phyloP scores from a whole-genome alignment of 805 yeast species.

The Wickerhamomyces pijperi region DNA sequence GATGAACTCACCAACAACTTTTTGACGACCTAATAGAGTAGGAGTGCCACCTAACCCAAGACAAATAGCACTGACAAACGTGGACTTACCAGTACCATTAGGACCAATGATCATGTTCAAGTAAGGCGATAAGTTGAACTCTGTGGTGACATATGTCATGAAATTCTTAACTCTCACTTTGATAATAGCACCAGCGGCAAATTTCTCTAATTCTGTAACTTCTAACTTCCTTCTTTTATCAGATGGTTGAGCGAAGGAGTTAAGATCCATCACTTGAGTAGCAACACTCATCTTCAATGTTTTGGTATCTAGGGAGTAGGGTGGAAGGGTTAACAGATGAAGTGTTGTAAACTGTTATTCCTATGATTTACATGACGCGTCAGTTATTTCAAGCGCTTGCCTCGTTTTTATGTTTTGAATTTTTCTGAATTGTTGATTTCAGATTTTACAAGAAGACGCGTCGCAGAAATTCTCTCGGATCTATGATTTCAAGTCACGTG shows the following conservation, averaged over 20 bases:
- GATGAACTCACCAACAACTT: constrained; percentile 52
- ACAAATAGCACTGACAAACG: constrained; percentile 87
- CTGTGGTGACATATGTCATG: constrained; percentile 60
- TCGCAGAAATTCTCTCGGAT: no score
- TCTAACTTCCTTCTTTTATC: not conserved
- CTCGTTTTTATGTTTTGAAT: no score
- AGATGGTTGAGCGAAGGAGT: not conserved
- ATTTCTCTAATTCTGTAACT: constrained; percentile 10
- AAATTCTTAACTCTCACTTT: constrained; percentile 49
- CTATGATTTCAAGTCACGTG: no score
- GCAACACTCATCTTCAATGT: not conserved
- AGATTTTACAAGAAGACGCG: no score
- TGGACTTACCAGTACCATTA: constrained; percentile 91
- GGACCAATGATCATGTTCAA: constrained; percentile 93
- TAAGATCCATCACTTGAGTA: not conserved
- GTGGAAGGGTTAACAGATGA: no score
- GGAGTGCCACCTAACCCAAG: constrained; percentile 78
- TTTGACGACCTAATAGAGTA: constrained; percentile 60
- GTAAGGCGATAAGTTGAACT: constrained; percentile 69
- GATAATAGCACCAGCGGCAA: constrained; percentile 37
- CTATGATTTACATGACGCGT: no score
- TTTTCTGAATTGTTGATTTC: no score
- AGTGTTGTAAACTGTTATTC: no score
- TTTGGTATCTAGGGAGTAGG: no score
- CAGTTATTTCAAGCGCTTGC: no score